Evolutionary conservation across 2,329 filamentous ascomycete species (phyloP).

Genomic region (Dothistroma pini): DNA sequence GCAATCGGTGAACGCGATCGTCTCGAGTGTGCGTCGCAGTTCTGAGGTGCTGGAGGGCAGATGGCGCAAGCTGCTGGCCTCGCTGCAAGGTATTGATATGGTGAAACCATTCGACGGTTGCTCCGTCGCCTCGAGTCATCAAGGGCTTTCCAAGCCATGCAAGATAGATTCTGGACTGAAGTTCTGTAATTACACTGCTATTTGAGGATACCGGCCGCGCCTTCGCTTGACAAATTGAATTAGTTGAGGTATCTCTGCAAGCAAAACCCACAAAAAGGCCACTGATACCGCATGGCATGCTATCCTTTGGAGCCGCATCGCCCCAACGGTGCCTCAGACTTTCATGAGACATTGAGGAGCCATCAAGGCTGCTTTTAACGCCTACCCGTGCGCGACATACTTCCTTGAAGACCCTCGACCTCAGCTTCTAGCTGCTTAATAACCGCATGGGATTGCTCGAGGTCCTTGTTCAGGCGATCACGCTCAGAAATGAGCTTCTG

Average conservation of each 20-base stretch:
- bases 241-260: background rate
- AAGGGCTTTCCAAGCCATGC: background rate
- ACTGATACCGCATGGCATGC: background rate
- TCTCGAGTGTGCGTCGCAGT: too few species aligned
- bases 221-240: background rate
- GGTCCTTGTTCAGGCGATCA: slow-evolving; percentile 98
- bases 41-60: too few species aligned
- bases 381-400: slow-evolving; percentile 35
- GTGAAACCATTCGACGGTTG: too few species aligned
- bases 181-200: background rate
- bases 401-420: slow-evolving; percentile 79
- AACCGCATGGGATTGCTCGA: slow-evolving; percentile 89
- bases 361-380: slow-evolving; percentile 21
- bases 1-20: too few species aligned
- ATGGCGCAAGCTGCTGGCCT: too few species aligned
- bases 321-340: background rate
- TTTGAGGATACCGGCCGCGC: background rate
- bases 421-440: slow-evolving; percentile 91
- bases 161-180: background rate
- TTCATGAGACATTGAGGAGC: background rate
- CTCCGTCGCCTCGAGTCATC: background rate
- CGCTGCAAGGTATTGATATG: too few species aligned
- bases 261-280: background rate
- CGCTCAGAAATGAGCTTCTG: slow-evolving; percentile 99
- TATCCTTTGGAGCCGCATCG: background rate